phyloP scores from a whole-genome alignment of 139 green algal genomes.

The Chlorella ohadii region DNA sequence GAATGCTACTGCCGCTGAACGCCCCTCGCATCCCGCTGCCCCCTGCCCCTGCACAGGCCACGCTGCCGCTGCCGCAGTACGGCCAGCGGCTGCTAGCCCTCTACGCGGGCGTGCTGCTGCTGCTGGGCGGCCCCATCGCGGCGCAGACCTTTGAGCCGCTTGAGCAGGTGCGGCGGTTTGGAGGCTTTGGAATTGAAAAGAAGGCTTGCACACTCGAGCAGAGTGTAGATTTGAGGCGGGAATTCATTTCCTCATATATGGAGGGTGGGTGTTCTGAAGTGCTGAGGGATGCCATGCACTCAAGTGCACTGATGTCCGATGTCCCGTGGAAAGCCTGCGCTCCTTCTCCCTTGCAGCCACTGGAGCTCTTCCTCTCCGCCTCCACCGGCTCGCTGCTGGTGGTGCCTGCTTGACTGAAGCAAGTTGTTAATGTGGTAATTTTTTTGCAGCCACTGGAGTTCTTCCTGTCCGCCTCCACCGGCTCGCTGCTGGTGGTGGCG shows the following conservation, averaged over 20 bases:
- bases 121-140: conserved; percentile 81
- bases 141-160: conserved; percentile 85
- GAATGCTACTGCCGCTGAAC: no score
- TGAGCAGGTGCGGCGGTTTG: conserved; percentile 47
- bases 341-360: neutral
- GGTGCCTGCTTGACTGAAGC: conserved; percentile 32
- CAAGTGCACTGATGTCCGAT: neutral
- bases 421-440: no score
- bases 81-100: conserved; percentile 62
- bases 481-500: conserved; percentile 77
- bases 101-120: conserved; percentile 62
- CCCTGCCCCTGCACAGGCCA: conserved; percentile 55
- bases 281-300: neutral
- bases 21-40: no score
- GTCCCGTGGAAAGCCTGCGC: no score
- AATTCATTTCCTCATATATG: no score
- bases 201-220: no score
- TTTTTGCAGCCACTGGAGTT: conserved; percentile 22
- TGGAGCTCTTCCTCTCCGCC: neutral
- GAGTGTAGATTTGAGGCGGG: no score
- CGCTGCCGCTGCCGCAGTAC: conserved; percentile 64
- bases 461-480: conserved; percentile 39
- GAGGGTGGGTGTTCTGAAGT: no score
- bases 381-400: conserved; percentile 64
- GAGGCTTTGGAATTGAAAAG: no score